Conservation (phyloP, 768 basidiomycete species). For the Boletus coccyginus region DNA sequence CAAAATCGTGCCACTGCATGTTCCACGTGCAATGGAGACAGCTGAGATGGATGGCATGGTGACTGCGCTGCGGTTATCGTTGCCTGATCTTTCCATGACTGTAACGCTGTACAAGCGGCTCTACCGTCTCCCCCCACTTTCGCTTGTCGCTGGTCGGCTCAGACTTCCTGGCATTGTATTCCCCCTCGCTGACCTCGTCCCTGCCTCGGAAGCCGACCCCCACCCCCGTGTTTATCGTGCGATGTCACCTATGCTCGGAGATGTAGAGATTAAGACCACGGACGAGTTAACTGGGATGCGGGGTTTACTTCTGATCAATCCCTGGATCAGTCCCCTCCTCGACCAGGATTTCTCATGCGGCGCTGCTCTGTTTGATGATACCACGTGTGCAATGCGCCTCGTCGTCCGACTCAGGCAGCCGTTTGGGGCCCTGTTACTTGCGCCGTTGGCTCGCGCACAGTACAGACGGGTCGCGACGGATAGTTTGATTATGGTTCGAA, state of each 20-base stretch:
- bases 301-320: background rate
- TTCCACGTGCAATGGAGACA: background rate
- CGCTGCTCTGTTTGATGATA: background rate
- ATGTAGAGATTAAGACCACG: background rate
- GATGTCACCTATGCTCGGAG: background rate
- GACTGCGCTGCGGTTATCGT: background rate
- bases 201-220: background rate
- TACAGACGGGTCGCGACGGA: background rate
- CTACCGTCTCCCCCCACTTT: background rate
- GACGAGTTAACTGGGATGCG: background rate
- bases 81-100: background rate
- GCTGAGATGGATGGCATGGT: background rate
- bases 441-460: background rate
- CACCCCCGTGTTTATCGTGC: background rate
- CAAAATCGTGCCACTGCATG: background rate
- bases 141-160: background rate
- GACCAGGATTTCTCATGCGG: background rate
- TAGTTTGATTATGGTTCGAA: background rate
- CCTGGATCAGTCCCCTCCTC: background rate
- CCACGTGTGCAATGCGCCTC: background rate
- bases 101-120: background rate
- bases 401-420: background rate
- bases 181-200: background rate
- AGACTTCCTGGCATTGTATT: background rate
- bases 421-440: background rate